These are phyloP conservation scores for Pontederia paniculata DNA, from an alignment of 176 grass and related monocot genomes.

Conservation along the genomic window DNA sequence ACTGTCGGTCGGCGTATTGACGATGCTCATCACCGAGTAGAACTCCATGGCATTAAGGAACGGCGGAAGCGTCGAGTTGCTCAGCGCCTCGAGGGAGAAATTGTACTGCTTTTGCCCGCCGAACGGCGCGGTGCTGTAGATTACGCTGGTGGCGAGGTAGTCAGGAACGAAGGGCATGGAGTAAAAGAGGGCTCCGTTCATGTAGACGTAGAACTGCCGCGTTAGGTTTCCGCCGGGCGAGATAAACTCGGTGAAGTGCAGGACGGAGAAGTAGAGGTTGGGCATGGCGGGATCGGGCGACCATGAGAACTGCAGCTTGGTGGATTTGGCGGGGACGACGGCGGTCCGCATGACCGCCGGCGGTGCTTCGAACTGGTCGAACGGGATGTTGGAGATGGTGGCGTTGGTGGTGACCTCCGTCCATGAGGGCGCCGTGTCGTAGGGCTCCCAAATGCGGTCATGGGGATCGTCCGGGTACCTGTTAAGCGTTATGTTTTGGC, in stretches of 20 bases:
- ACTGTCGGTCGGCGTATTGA: background rate
- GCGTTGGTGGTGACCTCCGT: conserved; percentile 11
- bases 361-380: conserved; percentile 16
- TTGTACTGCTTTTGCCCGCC: background rate
- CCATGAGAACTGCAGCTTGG: conserved; percentile 26
- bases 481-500: background rate
- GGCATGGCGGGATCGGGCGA: background rate
- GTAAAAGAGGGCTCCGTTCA: background rate
- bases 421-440: background rate
- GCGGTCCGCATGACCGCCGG: conserved; percentile 23
- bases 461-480: conserved; percentile 31
- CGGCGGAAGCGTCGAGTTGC: conserved; percentile 20
- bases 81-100: conserved; percentile 23
- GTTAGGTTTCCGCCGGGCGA: background rate
- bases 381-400: conserved; percentile 1
- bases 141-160: conserved; percentile 19
- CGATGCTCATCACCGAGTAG: conserved; percentile 15
- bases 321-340: conserved; percentile 19
- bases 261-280: conserved; percentile 23
- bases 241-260: conserved; percentile 38
- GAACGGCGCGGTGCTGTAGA: conserved; percentile 8
- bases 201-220: conserved; percentile 22
- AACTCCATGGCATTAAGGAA: conserved; percentile 31
- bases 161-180: background rate
- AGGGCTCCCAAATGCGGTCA: conserved; percentile 36